Evolutionary conservation across 116 monocot genomes (phyloP).

Genomic region (Trichopus zeylanicus): DNA sequence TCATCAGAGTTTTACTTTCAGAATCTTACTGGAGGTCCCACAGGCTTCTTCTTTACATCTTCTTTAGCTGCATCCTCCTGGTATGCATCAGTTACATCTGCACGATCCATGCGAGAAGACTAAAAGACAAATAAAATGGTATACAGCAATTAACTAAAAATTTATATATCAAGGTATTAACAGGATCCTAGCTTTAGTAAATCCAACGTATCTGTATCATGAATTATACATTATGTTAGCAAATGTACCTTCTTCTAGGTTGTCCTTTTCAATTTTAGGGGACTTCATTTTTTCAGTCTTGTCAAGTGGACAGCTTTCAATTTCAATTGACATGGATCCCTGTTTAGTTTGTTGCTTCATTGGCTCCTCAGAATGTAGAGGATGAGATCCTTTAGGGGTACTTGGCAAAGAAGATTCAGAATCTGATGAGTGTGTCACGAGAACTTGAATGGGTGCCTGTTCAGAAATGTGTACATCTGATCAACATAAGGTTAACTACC

Average conservation of each 20-base stretch:
- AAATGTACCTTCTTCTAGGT: constrained; percentile 33
- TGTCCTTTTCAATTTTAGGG: constrained; percentile 13
- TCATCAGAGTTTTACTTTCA: not conserved
- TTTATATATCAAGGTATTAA: not conserved
- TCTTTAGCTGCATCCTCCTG: constrained; percentile 32
- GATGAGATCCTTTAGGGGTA: constrained; percentile 18
- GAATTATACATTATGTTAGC: not conserved
- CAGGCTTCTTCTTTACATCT: constrained; percentile 41
- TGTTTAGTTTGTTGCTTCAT: constrained; percentile 7
- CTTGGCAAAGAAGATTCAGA: constrained; percentile 47
- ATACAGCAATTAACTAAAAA: not conserved
- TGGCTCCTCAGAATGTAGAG: constrained; percentile 1
- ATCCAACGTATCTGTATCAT: not conserved
- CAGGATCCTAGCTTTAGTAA: too few relatives aligned
- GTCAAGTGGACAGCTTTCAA: constrained; percentile 5
- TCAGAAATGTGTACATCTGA: not conserved
- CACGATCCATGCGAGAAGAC: not conserved
- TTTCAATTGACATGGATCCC: constrained; percentile 25
- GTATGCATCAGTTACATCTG: constrained; percentile 34
- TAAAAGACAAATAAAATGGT: constrained; percentile 5
- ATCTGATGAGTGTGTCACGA: constrained; percentile 37
- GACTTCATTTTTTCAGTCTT: constrained; percentile 22
- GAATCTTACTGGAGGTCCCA: constrained; percentile 45
- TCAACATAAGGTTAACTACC: not conserved
- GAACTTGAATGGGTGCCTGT: not conserved